Percentiles rank a stretch among this genome's conserved stretches.
phyloP scores from a whole-genome alignment of 208 protist species.

The Trypanosoma mega region DNA sequence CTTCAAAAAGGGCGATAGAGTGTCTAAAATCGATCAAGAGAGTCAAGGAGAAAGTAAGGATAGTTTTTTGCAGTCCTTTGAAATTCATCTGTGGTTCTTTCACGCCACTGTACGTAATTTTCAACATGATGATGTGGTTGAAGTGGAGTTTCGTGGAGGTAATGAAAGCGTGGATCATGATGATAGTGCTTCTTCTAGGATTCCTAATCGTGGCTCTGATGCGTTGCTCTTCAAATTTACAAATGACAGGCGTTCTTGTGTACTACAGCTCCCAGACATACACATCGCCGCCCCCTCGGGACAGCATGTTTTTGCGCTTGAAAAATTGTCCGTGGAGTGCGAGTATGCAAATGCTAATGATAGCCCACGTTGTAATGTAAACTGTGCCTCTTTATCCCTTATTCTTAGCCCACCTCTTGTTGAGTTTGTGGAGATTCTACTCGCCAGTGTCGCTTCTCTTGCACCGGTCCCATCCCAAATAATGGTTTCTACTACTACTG shows the following conservation, averaged over 20 bases:
- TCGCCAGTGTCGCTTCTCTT: constrained; percentile 4
- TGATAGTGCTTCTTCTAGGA: too few relatives aligned
- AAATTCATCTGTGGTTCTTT: constrained; percentile 15
- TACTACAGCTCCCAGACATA: constrained; percentile 22
- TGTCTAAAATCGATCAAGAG: not conserved
- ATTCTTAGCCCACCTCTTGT: constrained; percentile 13
- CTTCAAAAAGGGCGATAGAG: not conserved
- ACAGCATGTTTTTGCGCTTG: constrained; percentile 17
- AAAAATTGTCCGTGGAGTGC: not conserved
- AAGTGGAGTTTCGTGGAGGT: constrained; percentile 29
- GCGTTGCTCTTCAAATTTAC: constrained; percentile 17
- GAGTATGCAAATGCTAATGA: not conserved
- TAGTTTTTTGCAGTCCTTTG: not conserved
- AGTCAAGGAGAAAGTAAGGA: too few relatives aligned
- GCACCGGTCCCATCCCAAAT: not conserved
- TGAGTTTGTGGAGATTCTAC: constrained; percentile 17
- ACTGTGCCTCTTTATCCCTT: constrained; percentile 3
- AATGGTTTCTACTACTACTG: too few relatives aligned
- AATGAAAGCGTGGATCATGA: constrained; percentile 2
- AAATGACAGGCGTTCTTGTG: constrained; percentile 3
- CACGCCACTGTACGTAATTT: constrained; percentile 24
- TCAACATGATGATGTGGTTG: constrained; percentile 21
- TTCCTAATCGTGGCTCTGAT: not conserved
- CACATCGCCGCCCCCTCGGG: constrained; percentile 7
- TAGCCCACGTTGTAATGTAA: not conserved